Evolutionary conservation across 1,139 yeast genomes (phyloP).

Genomic region (Candida sojae): DNA sequence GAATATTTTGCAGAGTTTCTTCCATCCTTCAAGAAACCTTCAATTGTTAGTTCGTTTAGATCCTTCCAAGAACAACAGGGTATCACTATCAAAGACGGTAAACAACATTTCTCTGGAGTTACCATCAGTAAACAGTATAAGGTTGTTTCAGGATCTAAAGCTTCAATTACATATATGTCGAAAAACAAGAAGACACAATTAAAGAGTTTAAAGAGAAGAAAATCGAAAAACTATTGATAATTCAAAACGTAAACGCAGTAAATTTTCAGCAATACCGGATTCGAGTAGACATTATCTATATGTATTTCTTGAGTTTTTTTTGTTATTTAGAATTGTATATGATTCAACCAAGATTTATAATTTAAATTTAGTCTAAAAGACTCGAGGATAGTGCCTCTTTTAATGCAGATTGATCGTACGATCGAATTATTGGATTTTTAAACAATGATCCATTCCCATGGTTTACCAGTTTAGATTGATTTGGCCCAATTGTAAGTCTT

Average conservation of each 20-base stretch:
- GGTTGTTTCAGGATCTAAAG: slow-evolving; percentile 57
- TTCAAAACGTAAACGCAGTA: slow-evolving; percentile 20
- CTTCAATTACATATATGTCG: slow-evolving; percentile 58
- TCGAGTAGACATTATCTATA: slow-evolving; percentile 17
- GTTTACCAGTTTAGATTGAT: slow-evolving; percentile 41
- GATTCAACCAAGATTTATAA: slow-evolving; percentile 1
- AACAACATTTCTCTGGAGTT: slow-evolving; percentile 49
- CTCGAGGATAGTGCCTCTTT: slow-evolving; percentile 33
- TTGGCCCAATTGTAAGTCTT: slow-evolving; percentile 48
- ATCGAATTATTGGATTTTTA: slow-evolving; percentile 39
- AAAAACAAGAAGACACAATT: slow-evolving; percentile 27
- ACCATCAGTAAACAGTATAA: slow-evolving; percentile 57
- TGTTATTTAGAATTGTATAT: too few relatives aligned
- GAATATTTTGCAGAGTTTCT: slow-evolving; percentile 39
- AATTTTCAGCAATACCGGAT: slow-evolving; percentile 22
- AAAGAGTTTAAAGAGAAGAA: slow-evolving; percentile 30
- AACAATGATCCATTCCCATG: slow-evolving; percentile 46
- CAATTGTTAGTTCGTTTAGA: slow-evolving; percentile 50
- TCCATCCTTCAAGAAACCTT: slow-evolving; percentile 47
- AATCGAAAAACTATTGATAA: slow-evolving; percentile 28
- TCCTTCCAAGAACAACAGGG: slow-evolving; percentile 37
- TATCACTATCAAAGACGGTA: slow-evolving; percentile 40
- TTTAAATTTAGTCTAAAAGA: slow-evolving; percentile 11
- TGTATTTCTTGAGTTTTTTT: slow-evolving; percentile 7
- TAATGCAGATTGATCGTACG: slow-evolving; percentile 34